phyloP scores from a whole-genome alignment of 73 alveolate species.

The Paraurostyla sp. region DNA sequence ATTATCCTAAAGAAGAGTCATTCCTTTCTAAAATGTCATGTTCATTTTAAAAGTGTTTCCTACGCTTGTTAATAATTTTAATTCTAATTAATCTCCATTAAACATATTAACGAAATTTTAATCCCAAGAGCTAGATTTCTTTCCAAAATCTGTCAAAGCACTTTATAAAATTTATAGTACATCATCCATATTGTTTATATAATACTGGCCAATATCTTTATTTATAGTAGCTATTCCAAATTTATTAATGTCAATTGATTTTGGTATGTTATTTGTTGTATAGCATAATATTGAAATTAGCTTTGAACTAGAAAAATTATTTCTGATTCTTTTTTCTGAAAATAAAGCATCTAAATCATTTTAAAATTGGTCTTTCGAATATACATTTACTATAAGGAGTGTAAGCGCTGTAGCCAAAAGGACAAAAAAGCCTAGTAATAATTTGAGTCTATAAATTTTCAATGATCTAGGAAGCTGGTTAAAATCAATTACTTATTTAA shows the following conservation, averaged over 20 bases:
- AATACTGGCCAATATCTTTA: not conserved
- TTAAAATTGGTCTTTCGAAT: constrained; percentile 4
- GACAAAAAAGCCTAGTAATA: not conserved
- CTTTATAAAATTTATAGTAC: not conserved
- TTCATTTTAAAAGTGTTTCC: not conserved
- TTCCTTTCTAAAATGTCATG: constrained; percentile 2
- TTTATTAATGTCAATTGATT: not conserved
- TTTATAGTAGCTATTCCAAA: not conserved
- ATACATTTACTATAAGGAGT: constrained; percentile 1
- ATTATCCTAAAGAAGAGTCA: constrained; percentile 6
- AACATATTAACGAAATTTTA: not conserved
- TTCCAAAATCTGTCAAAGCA: not conserved
- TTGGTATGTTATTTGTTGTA: not conserved
- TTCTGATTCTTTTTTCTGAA: constrained; percentile 30
- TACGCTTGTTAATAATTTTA: not conserved
- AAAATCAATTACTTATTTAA: constrained; percentile 9
- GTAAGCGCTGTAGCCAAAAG: not conserved
- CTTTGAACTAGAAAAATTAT: constrained; percentile 28
- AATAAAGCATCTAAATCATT: constrained; percentile 9
- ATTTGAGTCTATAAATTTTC: constrained; percentile 18
- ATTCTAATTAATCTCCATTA: not conserved
- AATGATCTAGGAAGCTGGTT: constrained; percentile 11
- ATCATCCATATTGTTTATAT: not conserved
- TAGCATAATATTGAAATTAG: not conserved
- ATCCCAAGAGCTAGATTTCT: not conserved